phyloP scores from a whole-genome alignment of 306 rosid species.

The Cicer pinnatifidum region DNA sequence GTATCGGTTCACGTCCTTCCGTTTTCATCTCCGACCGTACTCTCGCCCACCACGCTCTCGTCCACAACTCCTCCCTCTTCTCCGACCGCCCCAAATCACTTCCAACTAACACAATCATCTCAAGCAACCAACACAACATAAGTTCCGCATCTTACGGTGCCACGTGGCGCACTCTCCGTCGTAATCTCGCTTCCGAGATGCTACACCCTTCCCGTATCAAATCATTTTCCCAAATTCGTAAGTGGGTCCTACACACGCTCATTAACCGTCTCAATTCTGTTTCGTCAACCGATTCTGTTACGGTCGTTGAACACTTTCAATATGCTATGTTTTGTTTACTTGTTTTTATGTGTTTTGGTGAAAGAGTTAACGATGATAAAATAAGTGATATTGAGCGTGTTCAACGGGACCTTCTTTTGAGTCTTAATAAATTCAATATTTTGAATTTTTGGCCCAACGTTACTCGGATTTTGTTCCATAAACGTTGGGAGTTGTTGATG shows the following conservation, averaged over 20 bases:
- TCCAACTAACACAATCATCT: neutral
- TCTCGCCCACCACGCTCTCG: constrained; percentile 50
- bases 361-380: constrained; percentile 36
- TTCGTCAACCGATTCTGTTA: constrained; percentile 1
- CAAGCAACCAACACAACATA: constrained; percentile 41
- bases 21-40: constrained; percentile 47
- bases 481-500: constrained; percentile 22
- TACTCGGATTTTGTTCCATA: constrained; percentile 5
- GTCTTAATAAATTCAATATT: neutral
- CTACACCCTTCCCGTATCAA: constrained; percentile 45
- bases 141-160: constrained; percentile 47
- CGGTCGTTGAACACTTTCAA: constrained; percentile 37
- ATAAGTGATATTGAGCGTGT: constrained; percentile 45
- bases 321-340: constrained; percentile 52
- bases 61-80: constrained; percentile 46
- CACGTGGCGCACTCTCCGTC: constrained; percentile 55
- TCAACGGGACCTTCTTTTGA: neutral
- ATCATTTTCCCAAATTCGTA: constrained; percentile 42
- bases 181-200: constrained; percentile 51
- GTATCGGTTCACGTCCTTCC: constrained; percentile 22
- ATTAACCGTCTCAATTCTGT: constrained; percentile 27
- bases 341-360: constrained; percentile 56
- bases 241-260: constrained; percentile 44
- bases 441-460: constrained; percentile 41
- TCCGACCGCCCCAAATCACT: constrained; percentile 46